Evolutionary conservation across 306 rosid genomes (phyloP).

Genomic region (Psophocarpus tetragonolobus): DNA sequence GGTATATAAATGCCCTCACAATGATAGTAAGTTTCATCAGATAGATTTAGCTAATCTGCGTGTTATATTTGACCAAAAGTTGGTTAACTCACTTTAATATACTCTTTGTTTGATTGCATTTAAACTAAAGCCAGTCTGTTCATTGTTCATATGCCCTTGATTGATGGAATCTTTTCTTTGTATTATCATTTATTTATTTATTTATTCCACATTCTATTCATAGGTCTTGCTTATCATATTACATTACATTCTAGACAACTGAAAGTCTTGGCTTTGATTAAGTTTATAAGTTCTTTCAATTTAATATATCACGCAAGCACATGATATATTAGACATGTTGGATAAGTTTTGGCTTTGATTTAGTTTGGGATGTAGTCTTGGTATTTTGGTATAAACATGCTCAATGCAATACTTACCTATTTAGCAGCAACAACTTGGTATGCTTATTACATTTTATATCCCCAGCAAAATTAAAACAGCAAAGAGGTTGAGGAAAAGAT

Average conservation of each 20-base stretch:
- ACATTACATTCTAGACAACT: not conserved
- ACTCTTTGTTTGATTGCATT: not conserved
- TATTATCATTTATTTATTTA: not conserved
- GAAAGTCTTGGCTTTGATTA: constrained; percentile 4
- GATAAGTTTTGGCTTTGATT: constrained; percentile 11
- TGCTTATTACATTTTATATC: not conserved
- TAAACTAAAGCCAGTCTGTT: constrained; percentile 1
- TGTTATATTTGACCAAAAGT: constrained; percentile 11
- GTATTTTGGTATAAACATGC: constrained; percentile 24
- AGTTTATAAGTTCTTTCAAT: too few relatives aligned
- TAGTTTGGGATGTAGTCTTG: not conserved
- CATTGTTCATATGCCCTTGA: constrained; percentile 26
- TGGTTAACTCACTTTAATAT: not conserved
- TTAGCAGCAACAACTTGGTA: not conserved
- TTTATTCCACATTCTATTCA: constrained; percentile 13
- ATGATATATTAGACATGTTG: too few relatives aligned
- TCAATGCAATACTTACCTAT: not conserved
- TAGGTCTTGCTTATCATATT: not conserved
- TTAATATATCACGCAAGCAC: too few relatives aligned
- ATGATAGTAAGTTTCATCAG: not conserved
- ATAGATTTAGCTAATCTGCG: constrained; percentile 13
- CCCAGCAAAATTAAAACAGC: not conserved
- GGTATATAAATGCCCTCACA: not conserved
- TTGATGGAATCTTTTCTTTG: constrained; percentile 3
- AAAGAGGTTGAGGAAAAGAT: constrained; percentile 3